These are phyloP conservation scores for Pogostemon cablin DNA, from an alignment of 257 asterid species.

Conservation along the genomic window DNA sequence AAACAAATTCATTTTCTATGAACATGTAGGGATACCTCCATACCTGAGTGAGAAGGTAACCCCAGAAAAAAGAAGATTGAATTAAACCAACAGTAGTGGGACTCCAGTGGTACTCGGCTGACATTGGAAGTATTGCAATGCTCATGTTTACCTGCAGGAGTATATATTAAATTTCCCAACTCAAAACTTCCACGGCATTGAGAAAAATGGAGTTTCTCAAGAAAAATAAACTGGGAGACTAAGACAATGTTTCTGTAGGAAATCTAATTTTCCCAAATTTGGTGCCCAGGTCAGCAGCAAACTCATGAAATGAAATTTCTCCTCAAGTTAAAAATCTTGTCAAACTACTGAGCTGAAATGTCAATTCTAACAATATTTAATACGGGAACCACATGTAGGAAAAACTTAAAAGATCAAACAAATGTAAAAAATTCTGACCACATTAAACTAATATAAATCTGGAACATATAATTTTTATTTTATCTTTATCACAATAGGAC, in stretches of 20 bases:
- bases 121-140: slow-evolving; percentile 94
- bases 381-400: background rate
- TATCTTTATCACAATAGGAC: background rate
- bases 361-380: background rate
- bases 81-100: slow-evolving; percentile 85
- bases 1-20: background rate
- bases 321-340: background rate
- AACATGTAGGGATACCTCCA: slow-evolving; percentile 15
- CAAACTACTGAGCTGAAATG: background rate
- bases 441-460: background rate
- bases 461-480: background rate
- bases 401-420: background rate
- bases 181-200: background rate
- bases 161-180: slow-evolving; percentile 33
- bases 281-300: slow-evolving; percentile 3
- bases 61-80: slow-evolving; percentile 94
- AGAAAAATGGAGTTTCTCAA: background rate
- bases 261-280: slow-evolving; percentile 1
- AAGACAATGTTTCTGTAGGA: background rate
- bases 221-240: background rate
- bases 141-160: slow-evolving; percentile 88
- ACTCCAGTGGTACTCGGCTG: slow-evolving; percentile 79
- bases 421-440: background rate
- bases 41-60: slow-evolving; percentile 97
- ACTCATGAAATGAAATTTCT: background rate